Evolutionary conservation across 2,329 filamentous ascomycete genomes (phyloP).

Genomic region (Pseudomassariella vexata): DNA sequence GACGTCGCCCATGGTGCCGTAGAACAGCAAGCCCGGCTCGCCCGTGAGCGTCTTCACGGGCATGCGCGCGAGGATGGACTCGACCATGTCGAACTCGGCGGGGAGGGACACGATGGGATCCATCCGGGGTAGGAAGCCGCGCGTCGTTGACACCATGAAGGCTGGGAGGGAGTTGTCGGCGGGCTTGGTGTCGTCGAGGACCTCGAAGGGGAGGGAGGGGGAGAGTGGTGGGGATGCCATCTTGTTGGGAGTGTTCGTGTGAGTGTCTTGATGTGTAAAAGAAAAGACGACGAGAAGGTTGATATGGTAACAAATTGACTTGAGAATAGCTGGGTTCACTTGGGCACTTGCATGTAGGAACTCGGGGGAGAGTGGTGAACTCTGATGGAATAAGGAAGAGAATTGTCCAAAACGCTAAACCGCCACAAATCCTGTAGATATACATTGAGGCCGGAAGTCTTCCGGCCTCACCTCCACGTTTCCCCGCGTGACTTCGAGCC

Average conservation of each 20-base stretch:
- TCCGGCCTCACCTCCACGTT: too few relatives aligned
- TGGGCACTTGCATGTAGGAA: neutral
- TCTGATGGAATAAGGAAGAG: neutral
- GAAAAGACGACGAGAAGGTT: conserved; percentile 5
- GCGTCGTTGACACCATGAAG: conserved; percentile 73
- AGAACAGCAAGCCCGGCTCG: conserved; percentile 70
- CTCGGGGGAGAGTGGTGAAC: neutral
- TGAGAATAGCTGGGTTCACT: too few relatives aligned
- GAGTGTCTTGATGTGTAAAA: conserved; percentile 11
- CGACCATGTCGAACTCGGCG: conserved; percentile 64
- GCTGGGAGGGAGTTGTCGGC: conserved; percentile 60
- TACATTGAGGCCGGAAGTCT: conserved; percentile 29
- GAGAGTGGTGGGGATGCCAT: neutral
- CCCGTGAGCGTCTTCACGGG: conserved; percentile 73
- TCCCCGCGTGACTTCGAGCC: too few relatives aligned
- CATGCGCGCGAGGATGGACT: conserved; percentile 37
- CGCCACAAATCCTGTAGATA: conserved; percentile 14
- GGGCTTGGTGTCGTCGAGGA: conserved; percentile 58
- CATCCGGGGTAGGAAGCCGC: conserved; percentile 68
- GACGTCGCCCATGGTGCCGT: conserved; percentile 66
- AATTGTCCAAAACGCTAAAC: conserved; percentile 4
- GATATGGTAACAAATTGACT: neutral
- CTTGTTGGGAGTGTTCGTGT: too few relatives aligned
- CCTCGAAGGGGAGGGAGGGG: conserved; percentile 38
- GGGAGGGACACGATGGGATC: conserved; percentile 62